Base-by-base conservation (phyloP, 495 filamentous ascomycete genomes). In the Cercophora samala region DNA sequence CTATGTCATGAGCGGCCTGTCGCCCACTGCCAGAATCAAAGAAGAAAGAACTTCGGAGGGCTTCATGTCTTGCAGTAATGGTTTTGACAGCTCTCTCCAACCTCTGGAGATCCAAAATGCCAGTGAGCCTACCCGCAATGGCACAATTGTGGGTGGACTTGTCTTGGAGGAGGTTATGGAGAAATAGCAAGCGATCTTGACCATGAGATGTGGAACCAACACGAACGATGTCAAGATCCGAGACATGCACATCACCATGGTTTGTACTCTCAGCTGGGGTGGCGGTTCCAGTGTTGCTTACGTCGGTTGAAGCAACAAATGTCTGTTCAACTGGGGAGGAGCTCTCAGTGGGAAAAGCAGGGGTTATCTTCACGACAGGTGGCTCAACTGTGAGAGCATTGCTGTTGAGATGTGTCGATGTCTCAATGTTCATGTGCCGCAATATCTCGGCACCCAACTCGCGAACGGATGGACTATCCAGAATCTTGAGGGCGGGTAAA, bases 401-500 rank as follows among this genome's bases (percentile, higher is more conserved):
- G 25, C 18, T 32, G 42, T n/a, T n/a, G n/a, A 25, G 19, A 32
- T 22, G 52, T 18, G 19, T 32, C 19, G 15, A 58, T 9, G 13
- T 58, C 58, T 11, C 21, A 15, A 37, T 60, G 29, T 18, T 61
- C 51, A 4, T 62, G 59, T 22, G 25, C 52, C 52, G 65, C 21
- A 63, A 55, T 46, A 42, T 73, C 58, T 24, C 25, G 22, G 29
- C 46, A 29, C 15, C 51, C 23, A 21, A 32, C 19, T n/a, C 71
- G 22, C 1, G 70, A 70, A 1, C 55, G 32, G n/a, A 66, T 66
- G 37, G 37, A 13, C 37, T 46, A 11, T 55, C 53, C 0, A 74
- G 37, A 15, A 74, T 59, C 53, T 68, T 68, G 6, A 74, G 62
- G 9, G 70, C 68, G 0, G 72, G 72, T 0, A 74, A 32, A 25